Evolutionary conservation across 495 filamentous ascomycete species (phyloP).

Genomic region (Rhypophila decipiens): DNA sequence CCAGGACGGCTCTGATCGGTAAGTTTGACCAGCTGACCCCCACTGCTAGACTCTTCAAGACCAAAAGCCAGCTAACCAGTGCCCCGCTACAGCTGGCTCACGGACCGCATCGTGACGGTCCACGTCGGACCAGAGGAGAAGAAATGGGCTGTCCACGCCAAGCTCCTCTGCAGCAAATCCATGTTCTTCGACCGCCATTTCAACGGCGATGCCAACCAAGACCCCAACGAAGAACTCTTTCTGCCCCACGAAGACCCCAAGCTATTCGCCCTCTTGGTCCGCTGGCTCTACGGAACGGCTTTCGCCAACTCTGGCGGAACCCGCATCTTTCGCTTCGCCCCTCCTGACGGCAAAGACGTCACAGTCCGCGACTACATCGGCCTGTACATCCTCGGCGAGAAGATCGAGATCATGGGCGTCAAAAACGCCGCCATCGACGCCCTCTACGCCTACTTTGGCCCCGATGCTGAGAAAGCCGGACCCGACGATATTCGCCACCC

Average conservation of each 20-base stretch:
- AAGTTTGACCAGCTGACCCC: too few relatives aligned
- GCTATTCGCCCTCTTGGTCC: constrained; percentile 18
- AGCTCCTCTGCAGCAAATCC: constrained; percentile 16
- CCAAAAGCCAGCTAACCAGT: neutral
- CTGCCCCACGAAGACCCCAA: constrained; percentile 14
- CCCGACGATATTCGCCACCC: neutral
- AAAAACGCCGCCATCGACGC: constrained; percentile 12
- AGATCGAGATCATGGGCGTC: constrained; percentile 12
- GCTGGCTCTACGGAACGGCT: constrained; percentile 25
- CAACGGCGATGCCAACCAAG: neutral
- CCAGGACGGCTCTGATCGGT: too few relatives aligned
- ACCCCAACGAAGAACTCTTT: constrained; percentile 4
- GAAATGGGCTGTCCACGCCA: constrained; percentile 19
- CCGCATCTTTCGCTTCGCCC: constrained; percentile 10
- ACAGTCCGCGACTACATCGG: constrained; percentile 23
- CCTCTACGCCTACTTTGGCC: constrained; percentile 10
- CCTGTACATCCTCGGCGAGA: constrained; percentile 21
- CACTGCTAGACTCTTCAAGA: too few relatives aligned
- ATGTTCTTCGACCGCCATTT: constrained; percentile 15
- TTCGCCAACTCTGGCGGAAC: constrained; percentile 5
- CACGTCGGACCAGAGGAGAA: constrained; percentile 11
- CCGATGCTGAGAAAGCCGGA: neutral
- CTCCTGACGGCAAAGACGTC: constrained; percentile 7
- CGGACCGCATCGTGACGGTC: constrained; percentile 17
- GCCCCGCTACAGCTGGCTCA: constrained; percentile 12